These are phyloP conservation scores for Raphanus sativus DNA, from an alignment of 345 rosid genomes.

Conservation along the genomic window DNA sequence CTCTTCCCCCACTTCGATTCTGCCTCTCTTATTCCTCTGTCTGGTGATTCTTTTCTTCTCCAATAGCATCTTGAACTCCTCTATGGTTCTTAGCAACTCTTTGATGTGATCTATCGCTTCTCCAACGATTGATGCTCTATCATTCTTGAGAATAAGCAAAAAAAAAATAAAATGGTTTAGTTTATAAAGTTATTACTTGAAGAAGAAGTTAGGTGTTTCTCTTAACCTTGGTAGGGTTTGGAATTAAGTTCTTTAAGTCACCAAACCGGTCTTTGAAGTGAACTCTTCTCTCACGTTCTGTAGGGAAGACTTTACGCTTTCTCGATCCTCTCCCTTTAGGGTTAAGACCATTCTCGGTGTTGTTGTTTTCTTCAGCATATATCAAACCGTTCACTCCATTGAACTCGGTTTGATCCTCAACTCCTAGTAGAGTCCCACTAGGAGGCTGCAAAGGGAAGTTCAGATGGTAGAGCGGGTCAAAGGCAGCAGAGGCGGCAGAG, in stretches of 20 bases:
- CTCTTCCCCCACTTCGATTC: constrained; percentile 44
- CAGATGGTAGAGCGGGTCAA: constrained; percentile 58
- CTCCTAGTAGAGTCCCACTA: constrained; percentile 41
- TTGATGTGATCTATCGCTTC: constrained; percentile 74
- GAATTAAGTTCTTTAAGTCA: constrained; percentile 56
- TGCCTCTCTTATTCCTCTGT: constrained; percentile 48
- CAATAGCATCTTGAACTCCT: constrained; percentile 62
- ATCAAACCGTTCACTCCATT: constrained; percentile 26
- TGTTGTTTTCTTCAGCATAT: constrained; percentile 39
- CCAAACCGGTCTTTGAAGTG: constrained; percentile 55
- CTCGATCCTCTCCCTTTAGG: constrained; percentile 48
- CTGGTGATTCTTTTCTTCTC: constrained; percentile 59
- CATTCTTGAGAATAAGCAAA: constrained; percentile 40
- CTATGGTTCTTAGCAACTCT: constrained; percentile 59
- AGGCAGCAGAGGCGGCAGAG: constrained; percentile 44
- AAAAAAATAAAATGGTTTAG: background rate
- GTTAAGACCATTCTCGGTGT: constrained; percentile 42
- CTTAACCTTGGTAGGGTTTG: constrained; percentile 63
- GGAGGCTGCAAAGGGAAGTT: constrained; percentile 62
- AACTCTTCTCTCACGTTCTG: constrained; percentile 65
- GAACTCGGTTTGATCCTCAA: constrained; percentile 29
- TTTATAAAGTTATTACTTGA: background rate
- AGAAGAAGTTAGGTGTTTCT: background rate
- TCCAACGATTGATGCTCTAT: constrained; percentile 71
- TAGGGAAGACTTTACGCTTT: constrained; percentile 54